Evolutionary conservation across 805 yeast genomes (phyloP), one percentile per base, ranked within the genome.

Genomic region (Nakazawaea ernobii): DNA sequence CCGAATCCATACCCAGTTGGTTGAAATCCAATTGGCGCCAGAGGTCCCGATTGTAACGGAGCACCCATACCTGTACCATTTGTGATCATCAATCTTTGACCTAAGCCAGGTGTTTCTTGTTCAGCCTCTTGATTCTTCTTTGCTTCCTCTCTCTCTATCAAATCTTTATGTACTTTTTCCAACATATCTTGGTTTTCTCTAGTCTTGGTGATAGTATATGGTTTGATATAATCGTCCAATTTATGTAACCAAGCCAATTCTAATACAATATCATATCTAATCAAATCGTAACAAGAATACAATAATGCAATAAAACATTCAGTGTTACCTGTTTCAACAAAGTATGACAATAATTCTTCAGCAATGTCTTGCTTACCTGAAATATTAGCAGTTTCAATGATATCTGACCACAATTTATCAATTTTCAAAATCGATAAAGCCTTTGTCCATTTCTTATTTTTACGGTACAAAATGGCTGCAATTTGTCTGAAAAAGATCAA

Each of bases 291-390:
- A 59, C 95, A 87, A 6, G 88, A 72, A 70, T 84, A 94, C 60
- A 94, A 75, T 52, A 91, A 79, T 6, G 96, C 97, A 59, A 90
- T 85, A 62, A 89, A 86, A 59, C 96, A 87, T 72, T 94, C 99
- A 67, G 84, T 89, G 71, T 94, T 94, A 56, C 96, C 98, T 35
- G 95, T 88, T 59, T 92, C 97, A 51, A 94, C 97, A 66, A 94
- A 94, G 71, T 92, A 94, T 46, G 84, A 77, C 64, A 94, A 71
- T 54, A 88, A 72, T 51, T 94, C 98, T 65, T 88, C 92, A 32
- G 95, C 91, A 60, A 92, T 84, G 63, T 86, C 90, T 9, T 79
- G 60, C 55, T 84, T 83, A 52, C 79, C 79, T 15, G 97, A 90
- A 49, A 82, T 69, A 14, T 96, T 81, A 24, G 96, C 97, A 8